Base-by-base conservation (phyloP, 2,329 filamentous ascomycete species). In the Falciphora oryzae region DNA sequence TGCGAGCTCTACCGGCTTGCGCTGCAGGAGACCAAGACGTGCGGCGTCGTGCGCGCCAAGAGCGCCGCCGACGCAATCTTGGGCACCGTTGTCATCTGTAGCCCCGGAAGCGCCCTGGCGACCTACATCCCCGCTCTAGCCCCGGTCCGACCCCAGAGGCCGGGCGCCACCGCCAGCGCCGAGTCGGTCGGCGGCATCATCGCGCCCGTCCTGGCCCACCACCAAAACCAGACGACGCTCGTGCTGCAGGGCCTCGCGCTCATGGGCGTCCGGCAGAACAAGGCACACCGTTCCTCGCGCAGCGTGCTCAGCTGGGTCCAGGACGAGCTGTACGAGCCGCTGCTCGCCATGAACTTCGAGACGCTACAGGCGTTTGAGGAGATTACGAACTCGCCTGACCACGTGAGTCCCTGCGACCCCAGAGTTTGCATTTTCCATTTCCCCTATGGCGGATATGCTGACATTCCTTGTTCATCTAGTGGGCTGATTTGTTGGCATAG, bases 31-130 rank as follows among this genome's bases (percentile, higher is more conserved):
- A 84, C 85, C 29, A 85, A 87, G 66, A 83, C 88, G 18, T 94
- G 91, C 70, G 91, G 91, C 53, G 90, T 96, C 65, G 93, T 96
- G 65, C 85, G 92, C 35, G 92, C 92, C 28, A 95, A 93, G 75
- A 82, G 87, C 63, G 81, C 84, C 0, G 83, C 85, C 59, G 89
- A 88, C n/a, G 35, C 62, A 18, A 77, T 96, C 27, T 76, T 96
- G 8, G 92, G 91, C 1, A 93, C 89, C 1, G 87, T 96, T 18
- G 88, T 96, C 67, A 85, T 96, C 57, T 93, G 91, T 77, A 89
- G 88, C 68, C 85, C 85, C 61, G 84, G 85, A 59, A 91, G 90
- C 64, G 80, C 82, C 16, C 78, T 96, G 60, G 85, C 88, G 8
- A 86, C 86, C 32, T 89, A 87, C 70, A 83, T 95, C 62, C 91